A percentile compares a stretch with the other conserved stretches of the same genome.
Conservation (phyloP, 2,329 filamentous ascomycete genomes). For the Pseudogymnoascus pannorum region DNA sequence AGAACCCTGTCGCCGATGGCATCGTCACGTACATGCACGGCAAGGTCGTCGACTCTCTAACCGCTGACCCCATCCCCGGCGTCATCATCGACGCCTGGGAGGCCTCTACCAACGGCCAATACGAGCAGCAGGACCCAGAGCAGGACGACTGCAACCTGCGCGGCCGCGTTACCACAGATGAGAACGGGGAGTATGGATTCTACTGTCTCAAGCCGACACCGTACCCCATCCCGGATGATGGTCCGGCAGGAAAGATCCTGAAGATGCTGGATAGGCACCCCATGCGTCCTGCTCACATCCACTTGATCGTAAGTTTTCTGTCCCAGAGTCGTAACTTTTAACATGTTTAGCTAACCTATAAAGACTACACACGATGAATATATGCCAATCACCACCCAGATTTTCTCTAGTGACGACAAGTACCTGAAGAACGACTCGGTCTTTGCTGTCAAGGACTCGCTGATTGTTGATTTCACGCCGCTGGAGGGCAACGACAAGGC, state of each 20-base stretch:
- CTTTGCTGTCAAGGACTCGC: conserved; percentile 47
- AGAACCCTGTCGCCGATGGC: conserved; percentile 45
- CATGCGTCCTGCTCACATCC: conserved; percentile 56
- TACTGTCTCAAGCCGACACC: conserved; percentile 42
- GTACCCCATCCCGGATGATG: conserved; percentile 28
- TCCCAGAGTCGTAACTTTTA: neutral
- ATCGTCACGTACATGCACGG: conserved; percentile 49
- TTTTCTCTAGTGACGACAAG: conserved; percentile 62
- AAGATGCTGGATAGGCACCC: conserved; percentile 53
- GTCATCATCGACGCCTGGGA: conserved; percentile 58
- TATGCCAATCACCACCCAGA: conserved; percentile 66
- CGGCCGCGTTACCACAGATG: conserved; percentile 54
- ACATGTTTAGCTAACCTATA: neutral
- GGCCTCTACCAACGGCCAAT: conserved; percentile 48
- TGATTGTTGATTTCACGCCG: conserved; percentile 37
- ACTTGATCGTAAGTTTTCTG: conserved; percentile 38
- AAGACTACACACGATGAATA: conserved; percentile 49
- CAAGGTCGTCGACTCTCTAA: conserved; percentile 44
- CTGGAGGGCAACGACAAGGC: conserved; percentile 29
- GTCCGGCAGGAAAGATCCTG: conserved; percentile 49
- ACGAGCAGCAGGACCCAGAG: conserved; percentile 55
- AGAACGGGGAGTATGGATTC: conserved; percentile 46
- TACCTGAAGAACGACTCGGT: conserved; percentile 49
- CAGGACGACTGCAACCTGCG: conserved; percentile 56
- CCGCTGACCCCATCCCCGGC: conserved; percentile 48